Evolutionary conservation across 306 rosid genomes (phyloP), one percentile per base, ranked within the genome.

Genomic region (Abrus precatorius): DNA sequence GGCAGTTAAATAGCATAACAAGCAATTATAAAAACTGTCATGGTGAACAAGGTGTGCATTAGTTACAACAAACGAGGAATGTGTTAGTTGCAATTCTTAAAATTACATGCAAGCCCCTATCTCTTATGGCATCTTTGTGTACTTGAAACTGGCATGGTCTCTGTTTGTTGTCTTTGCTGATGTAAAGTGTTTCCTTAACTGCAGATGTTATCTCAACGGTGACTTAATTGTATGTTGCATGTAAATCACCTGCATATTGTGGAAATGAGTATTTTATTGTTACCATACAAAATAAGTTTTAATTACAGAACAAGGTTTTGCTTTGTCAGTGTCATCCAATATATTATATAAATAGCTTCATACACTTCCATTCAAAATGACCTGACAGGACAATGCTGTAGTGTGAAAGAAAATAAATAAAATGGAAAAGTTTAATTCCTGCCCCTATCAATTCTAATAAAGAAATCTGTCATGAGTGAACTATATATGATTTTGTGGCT

Each of bases 401-500:
- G 36, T 64, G 80, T 64, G 69, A 68, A 9, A 7, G 29, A 48
- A 75, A 64, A 47, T 27, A 10, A 28, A 63, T 7, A n/a, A 62
- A 38, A 63, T 54, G 52, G 44, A 71, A 43, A 49, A 71, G 34
- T 38, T 10, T 28, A 52, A 27, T 34, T 43, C 1, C 11, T 40
- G 4, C 57, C 73, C 57, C 36, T 20, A 20, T 20, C 20, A 20
- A n/a, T 33, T 59, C 66, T 45, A 27, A 28, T 72, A 47, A 6
- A 29, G 54, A 72, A 60, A 64, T 13, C 33, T 78, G 30, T 79
- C 77, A 14, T 11, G 33, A 57, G 40, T 79, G 30, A 49, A 7
- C 52, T 40, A 33, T 33, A 10, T 71, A 30, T 75, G 43, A 53
- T 84, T 80, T 75, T 77, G 48, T 77, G 75, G 62, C 61, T 76